phyloP scores from a whole-genome alignment of 345 rosid species.

The Populus alba region DNA sequence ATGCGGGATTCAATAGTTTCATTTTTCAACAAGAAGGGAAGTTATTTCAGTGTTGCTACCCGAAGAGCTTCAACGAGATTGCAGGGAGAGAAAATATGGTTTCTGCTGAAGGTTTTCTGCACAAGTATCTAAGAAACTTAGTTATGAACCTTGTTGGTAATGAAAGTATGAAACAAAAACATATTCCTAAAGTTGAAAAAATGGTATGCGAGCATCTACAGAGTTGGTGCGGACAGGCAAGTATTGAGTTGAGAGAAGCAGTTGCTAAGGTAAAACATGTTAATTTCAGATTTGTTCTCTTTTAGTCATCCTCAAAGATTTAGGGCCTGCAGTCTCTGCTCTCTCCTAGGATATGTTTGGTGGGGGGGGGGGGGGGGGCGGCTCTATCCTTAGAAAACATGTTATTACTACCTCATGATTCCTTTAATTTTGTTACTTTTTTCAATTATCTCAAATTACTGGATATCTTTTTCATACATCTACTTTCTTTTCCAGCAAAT shows the following conservation, averaged over 20 bases:
- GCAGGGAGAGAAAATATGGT: slow-evolving; percentile 30
- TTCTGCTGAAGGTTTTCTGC: slow-evolving; percentile 27
- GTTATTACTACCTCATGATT: no score
- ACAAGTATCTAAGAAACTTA: slow-evolving; percentile 36
- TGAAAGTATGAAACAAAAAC: slow-evolving; percentile 21
- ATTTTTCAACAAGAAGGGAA: slow-evolving; percentile 47
- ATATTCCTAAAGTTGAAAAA: slow-evolving; percentile 25
- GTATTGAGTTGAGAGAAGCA: slow-evolving; percentile 32
- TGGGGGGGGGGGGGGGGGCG: no score
- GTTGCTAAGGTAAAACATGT: slow-evolving; percentile 1
- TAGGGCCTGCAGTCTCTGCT: no score
- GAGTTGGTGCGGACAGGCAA: slow-evolving; percentile 21
- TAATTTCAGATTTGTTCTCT: neutral
- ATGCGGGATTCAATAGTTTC: slow-evolving; percentile 34
- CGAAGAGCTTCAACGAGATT: slow-evolving; percentile 33
- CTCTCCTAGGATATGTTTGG: no score
- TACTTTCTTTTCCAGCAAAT: no score
- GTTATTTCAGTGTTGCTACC: slow-evolving; percentile 29
- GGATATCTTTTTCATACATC: no score
- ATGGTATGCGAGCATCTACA: slow-evolving; percentile 20
- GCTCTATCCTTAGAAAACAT: no score
- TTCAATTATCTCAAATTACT: no score
- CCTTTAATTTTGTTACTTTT: no score
- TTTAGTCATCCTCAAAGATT: no score
- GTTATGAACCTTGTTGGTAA: slow-evolving; percentile 32